A percentile compares a stretch with the other conserved stretches of the same genome.
These are phyloP conservation scores for Wallacemonas collosoma DNA, from an alignment of 208 protist species.

Conservation along the genomic window DNA sequence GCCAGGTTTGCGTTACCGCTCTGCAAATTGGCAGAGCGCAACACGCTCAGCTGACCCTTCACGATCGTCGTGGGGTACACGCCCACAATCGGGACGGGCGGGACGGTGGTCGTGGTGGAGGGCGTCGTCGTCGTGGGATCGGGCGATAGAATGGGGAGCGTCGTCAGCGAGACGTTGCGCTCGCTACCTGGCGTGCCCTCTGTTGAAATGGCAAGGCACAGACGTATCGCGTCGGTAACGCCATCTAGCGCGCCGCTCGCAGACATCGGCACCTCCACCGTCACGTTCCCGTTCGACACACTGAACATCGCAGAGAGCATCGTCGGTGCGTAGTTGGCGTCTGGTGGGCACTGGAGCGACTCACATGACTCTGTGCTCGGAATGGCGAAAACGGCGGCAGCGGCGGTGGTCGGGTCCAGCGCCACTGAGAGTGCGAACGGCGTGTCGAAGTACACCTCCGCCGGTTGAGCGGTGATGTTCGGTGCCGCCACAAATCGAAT, in stretches of 20 bases:
- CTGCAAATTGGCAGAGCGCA: slow-evolving; percentile 8
- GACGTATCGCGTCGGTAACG: not conserved
- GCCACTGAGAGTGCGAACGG: slow-evolving; percentile 8
- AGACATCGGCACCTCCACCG: not conserved
- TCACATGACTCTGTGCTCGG: slow-evolving; percentile 10
- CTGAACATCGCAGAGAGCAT: not conserved
- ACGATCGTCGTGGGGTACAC: slow-evolving; percentile 29
- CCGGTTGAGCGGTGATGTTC: not conserved
- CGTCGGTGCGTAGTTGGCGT: slow-evolving; percentile 1
- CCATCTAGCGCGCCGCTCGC: not conserved
- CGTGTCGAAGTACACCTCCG: slow-evolving; percentile 11
- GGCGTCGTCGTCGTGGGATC: slow-evolving; percentile 3
- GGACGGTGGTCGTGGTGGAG: not conserved
- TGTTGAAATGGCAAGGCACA: slow-evolving; percentile 1
- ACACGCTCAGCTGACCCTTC: slow-evolving; percentile 5
- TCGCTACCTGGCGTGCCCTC: not conserved
- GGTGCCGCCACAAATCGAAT: slow-evolving; percentile 10
- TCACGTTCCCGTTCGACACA: not conserved
- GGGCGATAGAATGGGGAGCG: not conserved
- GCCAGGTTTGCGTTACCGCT: slow-evolving; percentile 22
- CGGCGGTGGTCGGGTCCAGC: not conserved
- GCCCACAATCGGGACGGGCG: not conserved
- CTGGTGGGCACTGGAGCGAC: slow-evolving; percentile 3
- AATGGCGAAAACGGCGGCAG: not conserved
- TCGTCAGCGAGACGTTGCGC: slow-evolving; percentile 5